Percentiles rank a stretch among this genome's conserved stretches.
phyloP scores from a whole-genome alignment of 306 rosid genomes.

The Biancaea sappan region DNA sequence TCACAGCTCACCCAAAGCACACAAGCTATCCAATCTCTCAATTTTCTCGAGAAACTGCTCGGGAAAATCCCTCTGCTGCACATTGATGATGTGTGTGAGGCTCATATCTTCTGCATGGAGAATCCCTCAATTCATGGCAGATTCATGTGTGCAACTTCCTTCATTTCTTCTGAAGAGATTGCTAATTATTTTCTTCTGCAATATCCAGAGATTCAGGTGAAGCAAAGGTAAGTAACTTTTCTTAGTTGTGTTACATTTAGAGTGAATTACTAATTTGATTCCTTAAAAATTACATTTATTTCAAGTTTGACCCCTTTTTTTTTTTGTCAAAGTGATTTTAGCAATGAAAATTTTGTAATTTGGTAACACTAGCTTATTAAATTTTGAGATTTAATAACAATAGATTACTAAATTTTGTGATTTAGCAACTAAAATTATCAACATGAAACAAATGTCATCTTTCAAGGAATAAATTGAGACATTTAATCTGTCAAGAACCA shows the following conservation, averaged over 20 bases:
- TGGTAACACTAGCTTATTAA: too few relatives aligned
- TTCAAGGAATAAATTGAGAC: too few relatives aligned
- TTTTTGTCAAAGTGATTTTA: too few relatives aligned
- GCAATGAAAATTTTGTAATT: too few relatives aligned
- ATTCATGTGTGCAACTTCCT: slow-evolving; percentile 50
- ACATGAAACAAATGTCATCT: too few relatives aligned
- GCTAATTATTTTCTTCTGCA: slow-evolving; percentile 35
- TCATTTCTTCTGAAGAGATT: slow-evolving; percentile 46
- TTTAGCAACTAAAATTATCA: too few relatives aligned
- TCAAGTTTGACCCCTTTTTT: too few relatives aligned
- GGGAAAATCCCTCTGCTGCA: slow-evolving; percentile 48
- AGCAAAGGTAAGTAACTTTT: slow-evolving; percentile 41
- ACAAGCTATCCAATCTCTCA: neutral
- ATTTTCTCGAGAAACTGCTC: slow-evolving; percentile 3
- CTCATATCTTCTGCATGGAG: slow-evolving; percentile 56
- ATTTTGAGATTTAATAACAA: too few relatives aligned
- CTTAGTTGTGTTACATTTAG: neutral
- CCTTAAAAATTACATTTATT: too few relatives aligned
- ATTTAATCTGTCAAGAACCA: too few relatives aligned
- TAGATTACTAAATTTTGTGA: too few relatives aligned
- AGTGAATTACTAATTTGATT: too few relatives aligned
- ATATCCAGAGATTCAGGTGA: slow-evolving; percentile 44
- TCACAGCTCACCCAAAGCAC: slow-evolving; percentile 27
- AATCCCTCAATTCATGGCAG: slow-evolving; percentile 45
- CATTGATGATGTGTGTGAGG: slow-evolving; percentile 53